Conservation (phyloP, 768 basidiomycete species). For the Rhodotorula kratochvilovae region DNA sequence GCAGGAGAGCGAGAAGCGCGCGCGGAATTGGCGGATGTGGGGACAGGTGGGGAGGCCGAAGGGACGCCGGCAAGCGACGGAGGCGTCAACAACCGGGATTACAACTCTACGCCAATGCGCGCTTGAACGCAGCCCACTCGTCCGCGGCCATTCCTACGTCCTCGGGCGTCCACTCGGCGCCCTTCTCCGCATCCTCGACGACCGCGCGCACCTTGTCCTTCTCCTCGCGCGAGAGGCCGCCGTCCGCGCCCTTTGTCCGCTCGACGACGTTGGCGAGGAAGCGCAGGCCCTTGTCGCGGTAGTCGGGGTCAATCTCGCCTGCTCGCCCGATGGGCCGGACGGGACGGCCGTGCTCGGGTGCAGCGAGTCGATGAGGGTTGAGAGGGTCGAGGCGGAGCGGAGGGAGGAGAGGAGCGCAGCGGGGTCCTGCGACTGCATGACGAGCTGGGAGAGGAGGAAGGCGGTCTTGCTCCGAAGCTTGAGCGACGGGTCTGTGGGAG, state of each 20-base stretch:
- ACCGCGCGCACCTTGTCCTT: constrained; percentile 6
- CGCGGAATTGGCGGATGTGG: not conserved
- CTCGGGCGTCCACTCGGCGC: constrained; percentile 19
- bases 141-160: constrained; percentile 22
- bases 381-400: constrained; percentile 14
- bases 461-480: constrained; percentile 69
- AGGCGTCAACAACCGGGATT: too few species aligned
- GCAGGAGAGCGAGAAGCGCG: not conserved
- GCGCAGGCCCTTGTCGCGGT: constrained; percentile 39
- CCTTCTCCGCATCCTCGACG: constrained; percentile 7
- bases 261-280: constrained; percentile 33
- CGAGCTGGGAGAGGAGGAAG: constrained; percentile 69
- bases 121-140: constrained; percentile 37
- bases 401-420: constrained; percentile 10
- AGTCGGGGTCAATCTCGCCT: constrained; percentile 38
- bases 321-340: constrained; percentile 30
- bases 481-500: constrained; percentile 62
- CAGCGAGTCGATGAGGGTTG: constrained; percentile 30
- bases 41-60: not conserved
- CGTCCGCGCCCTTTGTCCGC: constrained; percentile 4
- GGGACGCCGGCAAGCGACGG: too few species aligned
- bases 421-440: constrained; percentile 52
- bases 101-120: not conserved
- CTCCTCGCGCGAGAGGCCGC: constrained; percentile 18
- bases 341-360: constrained; percentile 23